Conservation (phyloP, 192 early-diverging fungal species). For the Rhizophagus prolifer region DNA sequence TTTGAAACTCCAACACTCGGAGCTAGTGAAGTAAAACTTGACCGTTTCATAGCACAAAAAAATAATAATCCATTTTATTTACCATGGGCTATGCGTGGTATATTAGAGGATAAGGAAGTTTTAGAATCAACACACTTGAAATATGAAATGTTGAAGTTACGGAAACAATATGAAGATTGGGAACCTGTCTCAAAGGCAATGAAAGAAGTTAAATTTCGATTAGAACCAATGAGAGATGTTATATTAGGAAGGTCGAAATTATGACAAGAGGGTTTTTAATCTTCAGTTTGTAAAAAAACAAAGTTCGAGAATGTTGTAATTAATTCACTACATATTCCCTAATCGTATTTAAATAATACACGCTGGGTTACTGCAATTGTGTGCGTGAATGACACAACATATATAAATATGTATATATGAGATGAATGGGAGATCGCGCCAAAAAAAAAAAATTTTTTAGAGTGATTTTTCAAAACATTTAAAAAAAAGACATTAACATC, state of each 20-base stretch:
- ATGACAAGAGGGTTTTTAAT: slow-evolving; percentile 29
- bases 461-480: too few relatives aligned
- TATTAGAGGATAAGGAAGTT: slow-evolving; percentile 73
- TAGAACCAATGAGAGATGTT: slow-evolving; percentile 69
- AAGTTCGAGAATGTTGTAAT: too few relatives aligned
- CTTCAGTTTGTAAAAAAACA: too few relatives aligned
- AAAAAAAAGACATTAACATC: too few relatives aligned
- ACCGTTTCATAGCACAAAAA: slow-evolving; percentile 64
- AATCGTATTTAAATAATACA: too few relatives aligned
- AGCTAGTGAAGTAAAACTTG: slow-evolving; percentile 40
- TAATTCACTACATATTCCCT: too few relatives aligned
- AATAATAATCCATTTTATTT: slow-evolving; percentile 87
- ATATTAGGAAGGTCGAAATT: slow-evolving; percentile 48
- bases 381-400: too few relatives aligned
- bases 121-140: slow-evolving; percentile 48
- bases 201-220: slow-evolving; percentile 87
- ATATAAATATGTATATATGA: too few relatives aligned
- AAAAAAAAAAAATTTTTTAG: too few relatives aligned
- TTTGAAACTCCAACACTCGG: slow-evolving; percentile 37
- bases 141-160: slow-evolving; percentile 66
- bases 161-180: slow-evolving; percentile 78
- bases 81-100: slow-evolving; percentile 90
- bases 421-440: too few relatives aligned
- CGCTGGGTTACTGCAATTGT: too few relatives aligned
- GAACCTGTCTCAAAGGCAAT: slow-evolving; percentile 65